Conservation (phyloP, 1,284 basidiomycete genomes). For the Boletellus deceptivus region DNA sequence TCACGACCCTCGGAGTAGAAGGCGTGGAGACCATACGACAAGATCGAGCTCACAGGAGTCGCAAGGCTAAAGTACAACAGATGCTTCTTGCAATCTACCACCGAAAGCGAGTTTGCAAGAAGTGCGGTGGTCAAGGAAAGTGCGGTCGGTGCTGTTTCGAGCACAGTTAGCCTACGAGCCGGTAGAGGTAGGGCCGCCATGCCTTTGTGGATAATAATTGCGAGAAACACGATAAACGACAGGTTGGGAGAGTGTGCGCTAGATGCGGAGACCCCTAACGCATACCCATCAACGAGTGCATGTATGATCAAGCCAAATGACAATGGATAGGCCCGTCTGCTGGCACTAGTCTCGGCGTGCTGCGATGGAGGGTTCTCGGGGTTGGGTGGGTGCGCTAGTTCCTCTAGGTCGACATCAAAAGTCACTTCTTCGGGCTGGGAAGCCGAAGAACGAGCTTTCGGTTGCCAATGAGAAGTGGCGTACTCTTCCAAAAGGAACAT, state of each 20-base stretch:
- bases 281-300: constrained; percentile 86
- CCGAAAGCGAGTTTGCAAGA: constrained; percentile 68
- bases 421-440: constrained; percentile 9
- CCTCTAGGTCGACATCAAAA: constrained; percentile 36
- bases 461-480: constrained; percentile 46
- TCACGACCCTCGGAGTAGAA: constrained; percentile 47
- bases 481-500: constrained; percentile 81
- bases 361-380: constrained; percentile 11
- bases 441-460: constrained; percentile 23
- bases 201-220: constrained; percentile 90
- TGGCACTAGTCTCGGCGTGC: constrained; percentile 11
- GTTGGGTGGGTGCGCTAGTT: constrained; percentile 14
- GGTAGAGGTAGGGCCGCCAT: background rate
- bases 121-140: constrained; percentile 82
- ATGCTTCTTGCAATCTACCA: constrained; percentile 68
- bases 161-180: constrained; percentile 5
- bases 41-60: constrained; percentile 74
- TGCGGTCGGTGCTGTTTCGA: constrained; percentile 71
- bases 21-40: constrained; percentile 64
- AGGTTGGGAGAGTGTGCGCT: constrained; percentile 43
- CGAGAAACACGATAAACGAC: constrained; percentile 82
- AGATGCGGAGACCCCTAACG: constrained; percentile 78
- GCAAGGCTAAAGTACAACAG: constrained; percentile 77
- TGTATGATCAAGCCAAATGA: constrained; percentile 86
- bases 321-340: constrained; percentile 56